Conservation (phyloP, 805 yeast species). For the Candida wancherniae region DNA sequence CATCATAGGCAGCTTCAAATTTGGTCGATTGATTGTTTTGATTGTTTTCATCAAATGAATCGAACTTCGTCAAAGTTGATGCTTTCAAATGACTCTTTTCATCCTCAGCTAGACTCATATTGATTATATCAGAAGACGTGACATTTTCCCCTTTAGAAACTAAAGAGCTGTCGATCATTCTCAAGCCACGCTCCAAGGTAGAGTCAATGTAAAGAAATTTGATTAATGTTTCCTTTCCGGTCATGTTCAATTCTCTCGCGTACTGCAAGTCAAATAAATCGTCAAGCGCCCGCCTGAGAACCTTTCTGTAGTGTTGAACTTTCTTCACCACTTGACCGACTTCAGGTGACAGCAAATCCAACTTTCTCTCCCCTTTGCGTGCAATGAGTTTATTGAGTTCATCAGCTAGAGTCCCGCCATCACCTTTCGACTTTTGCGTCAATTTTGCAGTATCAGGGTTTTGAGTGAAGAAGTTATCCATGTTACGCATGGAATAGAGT, state of each 20-base stretch:
- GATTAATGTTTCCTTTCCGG: conserved; percentile 72
- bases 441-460: conserved; percentile 14
- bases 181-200: conserved; percentile 55
- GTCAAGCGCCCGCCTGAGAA: conserved; percentile 33
- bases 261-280: conserved; percentile 56
- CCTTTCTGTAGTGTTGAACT: conserved; percentile 26
- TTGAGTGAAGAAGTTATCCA: conserved; percentile 49
- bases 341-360: conserved; percentile 30
- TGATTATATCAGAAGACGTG: conserved; percentile 12
- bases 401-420: conserved; percentile 27
- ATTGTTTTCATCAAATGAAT: conserved; percentile 4
- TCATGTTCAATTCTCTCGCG: conserved; percentile 49
- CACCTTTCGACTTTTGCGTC: conserved; percentile 27
- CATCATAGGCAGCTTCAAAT: no score
- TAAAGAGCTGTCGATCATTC: conserved; percentile 35
- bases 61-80: conserved; percentile 3
- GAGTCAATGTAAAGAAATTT: conserved; percentile 66
- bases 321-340: conserved; percentile 25
- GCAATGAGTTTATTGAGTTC: conserved; percentile 27
- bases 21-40: no score
- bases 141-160: conserved; percentile 15
- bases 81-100: conserved; percentile 16
- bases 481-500: conserved; percentile 74
- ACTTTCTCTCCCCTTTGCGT: conserved; percentile 27
- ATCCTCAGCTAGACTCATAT: conserved; percentile 21